phyloP scores from a whole-genome alignment of 179 eudicot species.

The Silene coronaria region DNA sequence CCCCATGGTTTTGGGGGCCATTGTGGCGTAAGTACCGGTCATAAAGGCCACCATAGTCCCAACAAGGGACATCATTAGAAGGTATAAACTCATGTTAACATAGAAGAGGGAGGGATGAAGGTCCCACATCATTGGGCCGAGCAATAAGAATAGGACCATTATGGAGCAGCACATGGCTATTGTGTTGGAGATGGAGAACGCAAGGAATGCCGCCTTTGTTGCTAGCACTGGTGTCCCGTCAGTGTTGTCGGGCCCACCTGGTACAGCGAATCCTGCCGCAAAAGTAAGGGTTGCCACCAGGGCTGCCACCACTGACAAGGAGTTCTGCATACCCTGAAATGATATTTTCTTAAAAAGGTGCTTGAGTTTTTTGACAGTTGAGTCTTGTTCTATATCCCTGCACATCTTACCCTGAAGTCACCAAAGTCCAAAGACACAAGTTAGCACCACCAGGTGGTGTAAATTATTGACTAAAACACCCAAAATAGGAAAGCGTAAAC shows the following conservation, averaged over 20 bases:
- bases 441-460: background rate
- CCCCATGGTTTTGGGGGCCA: background rate
- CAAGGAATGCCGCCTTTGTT: background rate
- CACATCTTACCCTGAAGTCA: background rate
- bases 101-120: background rate
- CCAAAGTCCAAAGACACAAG: no score
- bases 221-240: background rate
- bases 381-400: background rate
- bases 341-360: background rate
- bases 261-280: background rate
- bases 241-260: background rate
- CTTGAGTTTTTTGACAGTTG: background rate
- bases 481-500: no score
- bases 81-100: background rate
- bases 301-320: background rate
- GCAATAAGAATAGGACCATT: background rate
- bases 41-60: background rate
- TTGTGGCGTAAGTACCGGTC: background rate
- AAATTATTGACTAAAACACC: no score
- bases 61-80: background rate
- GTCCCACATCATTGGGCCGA: constrained; percentile 6
- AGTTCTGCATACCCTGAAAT: background rate
- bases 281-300: background rate
- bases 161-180: background rate
- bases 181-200: background rate